These are phyloP conservation scores for Chloris gayana DNA, from an alignment of 176 grass and related monocot genomes.

Conservation along the genomic window DNA sequence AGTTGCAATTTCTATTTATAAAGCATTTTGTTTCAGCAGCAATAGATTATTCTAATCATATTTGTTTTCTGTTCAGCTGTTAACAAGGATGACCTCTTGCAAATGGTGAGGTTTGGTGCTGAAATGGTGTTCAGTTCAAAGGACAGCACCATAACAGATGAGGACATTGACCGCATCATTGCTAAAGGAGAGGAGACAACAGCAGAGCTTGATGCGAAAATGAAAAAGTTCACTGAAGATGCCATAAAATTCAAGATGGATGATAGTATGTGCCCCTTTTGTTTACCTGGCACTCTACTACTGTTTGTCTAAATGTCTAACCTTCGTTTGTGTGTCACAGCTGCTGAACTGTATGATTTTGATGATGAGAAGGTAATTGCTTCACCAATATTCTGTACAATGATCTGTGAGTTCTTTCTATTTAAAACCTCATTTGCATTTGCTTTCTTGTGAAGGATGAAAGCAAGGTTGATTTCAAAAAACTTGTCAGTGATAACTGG, in stretches of 20 bases:
- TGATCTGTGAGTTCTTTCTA: conserved; percentile 23
- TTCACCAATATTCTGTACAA: background rate
- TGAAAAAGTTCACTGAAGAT: conserved; percentile 99
- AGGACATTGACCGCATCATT: conserved; percentile 96
- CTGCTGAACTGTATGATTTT: conserved; percentile 97
- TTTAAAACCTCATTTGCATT: conserved; percentile 24
- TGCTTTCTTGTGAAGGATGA: conserved; percentile 69
- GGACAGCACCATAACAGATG: conserved; percentile 97
- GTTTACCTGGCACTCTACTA: background rate
- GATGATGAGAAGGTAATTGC: conserved; percentile 91
- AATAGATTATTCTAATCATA: conserved; percentile 37
- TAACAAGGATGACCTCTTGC: conserved; percentile 96
- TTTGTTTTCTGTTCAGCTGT: conserved; percentile 68
- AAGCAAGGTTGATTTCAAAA: conserved; percentile 90
- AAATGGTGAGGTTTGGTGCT: conserved; percentile 99
- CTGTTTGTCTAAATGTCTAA: background rate
- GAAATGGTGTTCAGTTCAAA: conserved; percentile 99
- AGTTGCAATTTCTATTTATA: conserved; percentile 5
- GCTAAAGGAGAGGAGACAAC: conserved; percentile 97
- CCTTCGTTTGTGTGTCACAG: conserved; percentile 50
- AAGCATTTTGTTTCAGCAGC: background rate
- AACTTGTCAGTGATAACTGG: conserved; percentile 92
- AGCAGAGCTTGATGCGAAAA: conserved; percentile 96
- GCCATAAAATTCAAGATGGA: conserved; percentile 99
- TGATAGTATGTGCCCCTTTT: conserved; percentile 59